Conservation (phyloP, 1,284 basidiomycete species). For the Rugosomyces carneus region DNA sequence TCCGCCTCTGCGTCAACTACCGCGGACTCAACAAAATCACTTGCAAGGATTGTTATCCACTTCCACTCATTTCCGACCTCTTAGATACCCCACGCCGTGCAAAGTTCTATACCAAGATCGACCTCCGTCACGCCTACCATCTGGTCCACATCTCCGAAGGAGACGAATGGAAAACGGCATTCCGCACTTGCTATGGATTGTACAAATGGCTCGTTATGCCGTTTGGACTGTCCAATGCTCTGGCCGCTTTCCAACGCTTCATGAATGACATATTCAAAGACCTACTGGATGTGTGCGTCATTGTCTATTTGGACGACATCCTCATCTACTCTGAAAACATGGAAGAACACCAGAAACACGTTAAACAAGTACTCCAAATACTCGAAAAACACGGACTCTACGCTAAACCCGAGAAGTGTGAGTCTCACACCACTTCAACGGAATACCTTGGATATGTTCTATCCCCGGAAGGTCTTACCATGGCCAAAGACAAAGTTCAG, state of each 20-base stretch:
- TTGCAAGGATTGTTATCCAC: constrained; percentile 31
- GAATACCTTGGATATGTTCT: too few species aligned
- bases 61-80: too few species aligned
- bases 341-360: constrained; percentile 18
- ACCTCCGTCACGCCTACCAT: constrained; percentile 12
- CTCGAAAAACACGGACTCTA: too few species aligned
- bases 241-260: constrained; percentile 20
- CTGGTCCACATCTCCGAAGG: constrained; percentile 11
- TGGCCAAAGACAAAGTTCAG: too few species aligned
- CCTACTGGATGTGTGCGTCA: constrained; percentile 14
- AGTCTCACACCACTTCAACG: too few species aligned
- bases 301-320: constrained; percentile 21
- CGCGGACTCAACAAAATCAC: constrained; percentile 34
- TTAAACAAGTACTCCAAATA: constrained; percentile 20
- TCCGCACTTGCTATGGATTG: constrained; percentile 14
- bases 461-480: too few species aligned
- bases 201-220: constrained; percentile 19
- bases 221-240: constrained; percentile 17
- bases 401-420: too few species aligned
- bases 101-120: constrained; percentile 22
- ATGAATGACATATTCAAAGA: constrained; percentile 17
- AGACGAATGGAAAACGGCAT: constrained; percentile 21
- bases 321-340: constrained; percentile 16
- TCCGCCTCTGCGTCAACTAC: constrained; percentile 36
- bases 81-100: too few species aligned